A percentile compares a stretch with the other conserved stretches of the same genome.
phyloP scores from a whole-genome alignment of 306 rosid species.

The Vicia faba region DNA sequence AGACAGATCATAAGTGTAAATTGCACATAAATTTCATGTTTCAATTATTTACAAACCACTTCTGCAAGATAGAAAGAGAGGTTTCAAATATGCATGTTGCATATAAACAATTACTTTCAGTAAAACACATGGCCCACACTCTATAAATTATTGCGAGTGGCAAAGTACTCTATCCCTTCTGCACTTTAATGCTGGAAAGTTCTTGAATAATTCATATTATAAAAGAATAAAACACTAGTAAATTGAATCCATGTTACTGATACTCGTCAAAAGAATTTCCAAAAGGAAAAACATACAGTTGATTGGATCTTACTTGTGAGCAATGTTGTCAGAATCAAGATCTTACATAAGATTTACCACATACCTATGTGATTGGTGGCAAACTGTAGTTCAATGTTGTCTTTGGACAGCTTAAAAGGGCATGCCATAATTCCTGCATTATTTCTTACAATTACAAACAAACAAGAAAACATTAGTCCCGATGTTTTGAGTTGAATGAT shows the following conservation, averaged over 20 bases:
- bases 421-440: conserved; percentile 96
- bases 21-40: background rate
- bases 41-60: conserved; percentile 2
- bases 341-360: conserved; percentile 15
- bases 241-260: background rate
- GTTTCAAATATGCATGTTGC: background rate
- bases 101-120: background rate
- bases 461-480: conserved; percentile 38
- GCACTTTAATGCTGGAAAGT: conserved; percentile 6
- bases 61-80: background rate
- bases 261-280: background rate
- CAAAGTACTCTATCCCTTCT: background rate
- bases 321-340: no score
- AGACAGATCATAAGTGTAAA: conserved; percentile 8
- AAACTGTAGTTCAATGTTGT: conserved; percentile 85
- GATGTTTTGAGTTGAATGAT: conserved; percentile 19
- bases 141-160: background rate
- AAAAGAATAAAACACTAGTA: background rate
- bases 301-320: background rate
- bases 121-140: background rate
- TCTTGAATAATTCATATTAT: background rate
- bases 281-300: background rate
- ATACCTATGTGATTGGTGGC: conserved; percentile 89
- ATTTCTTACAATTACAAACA: conserved; percentile 60
- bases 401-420: conserved; percentile 75